These are phyloP conservation scores for Sphaerulina populicola DNA, from an alignment of 2,329 filamentous ascomycete genomes.

Conservation along the genomic window DNA sequence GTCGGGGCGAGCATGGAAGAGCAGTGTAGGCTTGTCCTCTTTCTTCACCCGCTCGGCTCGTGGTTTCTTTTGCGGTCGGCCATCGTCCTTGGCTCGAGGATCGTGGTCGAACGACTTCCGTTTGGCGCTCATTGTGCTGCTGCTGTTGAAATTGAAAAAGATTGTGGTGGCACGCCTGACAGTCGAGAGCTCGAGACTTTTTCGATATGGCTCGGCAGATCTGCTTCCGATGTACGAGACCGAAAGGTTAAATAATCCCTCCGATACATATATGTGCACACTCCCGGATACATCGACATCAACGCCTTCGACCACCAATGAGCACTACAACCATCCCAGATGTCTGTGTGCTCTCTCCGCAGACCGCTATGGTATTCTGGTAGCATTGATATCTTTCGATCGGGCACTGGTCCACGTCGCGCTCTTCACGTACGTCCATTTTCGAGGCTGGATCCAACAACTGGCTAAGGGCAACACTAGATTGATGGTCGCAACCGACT, in stretches of 20 bases:
- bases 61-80: conserved; percentile 26
- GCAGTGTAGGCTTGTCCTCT: conserved; percentile 15
- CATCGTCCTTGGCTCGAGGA: conserved; percentile 5
- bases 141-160: not conserved
- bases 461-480: conserved; percentile 31
- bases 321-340: not conserved
- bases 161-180: not conserved
- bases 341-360: not conserved
- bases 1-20: conserved; percentile 55
- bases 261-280: not conserved
- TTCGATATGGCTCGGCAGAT: not conserved
- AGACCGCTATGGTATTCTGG: conserved; percentile 4
- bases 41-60: conserved; percentile 20
- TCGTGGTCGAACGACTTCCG: conserved; percentile 29
- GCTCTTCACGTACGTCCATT: conserved; percentile 12
- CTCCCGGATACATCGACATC: not conserved
- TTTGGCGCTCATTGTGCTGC: conserved; percentile 31
- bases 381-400: not conserved
- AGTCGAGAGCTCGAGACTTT: conserved; percentile 1
- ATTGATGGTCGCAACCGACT: conserved; percentile 52
- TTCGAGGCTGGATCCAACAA: not conserved
- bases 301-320: not conserved
- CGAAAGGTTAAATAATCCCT: not conserved
- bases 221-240: not conserved
- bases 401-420: conserved; percentile 1